A percentile compares a stretch with the other conserved stretches of the same genome.
These are phyloP conservation scores for Alternaria atra DNA, from an alignment of 2,329 filamentous ascomycete genomes.

Conservation along the genomic window DNA sequence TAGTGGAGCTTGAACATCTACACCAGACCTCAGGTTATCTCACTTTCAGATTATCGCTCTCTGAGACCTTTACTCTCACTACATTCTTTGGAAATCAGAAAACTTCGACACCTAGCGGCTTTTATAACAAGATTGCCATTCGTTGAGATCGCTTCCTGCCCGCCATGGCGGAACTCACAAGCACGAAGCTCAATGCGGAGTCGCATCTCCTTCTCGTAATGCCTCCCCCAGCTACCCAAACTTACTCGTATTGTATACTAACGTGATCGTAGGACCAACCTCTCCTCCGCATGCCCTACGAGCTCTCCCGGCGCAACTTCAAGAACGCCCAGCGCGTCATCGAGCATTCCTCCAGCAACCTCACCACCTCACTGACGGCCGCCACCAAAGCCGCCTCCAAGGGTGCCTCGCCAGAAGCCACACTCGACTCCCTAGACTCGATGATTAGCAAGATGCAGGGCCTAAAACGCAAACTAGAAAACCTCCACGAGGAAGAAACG, in stretches of 20 bases:
- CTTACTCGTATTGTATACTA: constrained; percentile 62
- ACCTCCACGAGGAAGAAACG: constrained; percentile 80
- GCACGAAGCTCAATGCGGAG: constrained; percentile 75
- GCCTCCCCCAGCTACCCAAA: background rate
- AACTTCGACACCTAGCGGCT: background rate
- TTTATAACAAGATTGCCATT: background rate
- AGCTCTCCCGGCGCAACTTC: constrained; percentile 93
- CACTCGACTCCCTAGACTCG: constrained; percentile 81
- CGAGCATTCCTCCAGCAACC: constrained; percentile 72
- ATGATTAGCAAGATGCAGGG: constrained; percentile 87
- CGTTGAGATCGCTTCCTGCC: constrained; percentile 5
- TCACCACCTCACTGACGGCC: constrained; percentile 66
- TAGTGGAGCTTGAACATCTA: constrained; percentile 16
- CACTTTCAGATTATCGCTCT: constrained; percentile 2
- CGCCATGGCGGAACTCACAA: constrained; percentile 58
- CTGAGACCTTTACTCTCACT: background rate
- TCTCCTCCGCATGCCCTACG: constrained; percentile 89
- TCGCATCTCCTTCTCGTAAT: constrained; percentile 78
- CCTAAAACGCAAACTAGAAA: constrained; percentile 85
- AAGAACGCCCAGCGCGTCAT: constrained; percentile 81
- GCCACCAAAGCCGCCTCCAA: constrained; percentile 70
- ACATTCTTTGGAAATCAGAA: background rate
- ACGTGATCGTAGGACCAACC: constrained; percentile 79
- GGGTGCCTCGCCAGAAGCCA: constrained; percentile 38
- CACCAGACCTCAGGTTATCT: constrained; percentile 5